A percentile compares a stretch with the other conserved stretches of the same genome.
Evolutionary conservation across 495 filamentous ascomycete species (phyloP).

Genomic region (Pseudoneurospora amorphoporcata): DNA sequence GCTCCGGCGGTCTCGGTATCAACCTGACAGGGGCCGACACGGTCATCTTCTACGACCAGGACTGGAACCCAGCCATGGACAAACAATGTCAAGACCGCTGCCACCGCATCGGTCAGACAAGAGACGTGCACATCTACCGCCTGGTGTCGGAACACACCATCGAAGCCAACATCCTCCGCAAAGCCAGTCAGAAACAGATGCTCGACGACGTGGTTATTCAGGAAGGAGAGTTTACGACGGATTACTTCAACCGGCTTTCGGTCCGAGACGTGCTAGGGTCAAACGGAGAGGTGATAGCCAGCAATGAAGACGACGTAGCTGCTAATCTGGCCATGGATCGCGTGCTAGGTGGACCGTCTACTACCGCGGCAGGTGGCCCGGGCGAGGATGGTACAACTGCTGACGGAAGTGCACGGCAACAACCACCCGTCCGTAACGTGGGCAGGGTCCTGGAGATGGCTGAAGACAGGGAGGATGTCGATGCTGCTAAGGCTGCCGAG

Average conservation of each 20-base stretch:
- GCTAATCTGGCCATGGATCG: conserved; percentile 78
- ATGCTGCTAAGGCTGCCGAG: conserved; percentile 76
- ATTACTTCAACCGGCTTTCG: conserved; percentile 81
- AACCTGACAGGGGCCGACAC: conserved; percentile 96
- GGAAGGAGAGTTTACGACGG: conserved; percentile 95
- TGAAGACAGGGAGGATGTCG: conserved; percentile 86
- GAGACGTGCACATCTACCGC: conserved; percentile 97
- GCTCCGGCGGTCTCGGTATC: conserved; percentile 91
- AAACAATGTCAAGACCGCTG: conserved; percentile 98
- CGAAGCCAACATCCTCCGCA: conserved; percentile 95
- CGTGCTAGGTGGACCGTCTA: conserved; percentile 49
- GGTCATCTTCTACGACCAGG: conserved; percentile 98
- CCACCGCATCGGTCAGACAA: conserved; percentile 95
- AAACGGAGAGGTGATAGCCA: conserved; percentile 41
- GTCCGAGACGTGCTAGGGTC: conserved; percentile 60
- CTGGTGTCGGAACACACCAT: conserved; percentile 97
- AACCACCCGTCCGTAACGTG: conserved; percentile 25
- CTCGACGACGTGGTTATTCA: conserved; percentile 97
- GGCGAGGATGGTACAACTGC: conserved; percentile 5
- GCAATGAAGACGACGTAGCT: conserved; percentile 49
- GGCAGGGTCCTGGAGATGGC: conserved; percentile 69
- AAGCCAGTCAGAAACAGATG: conserved; percentile 94
- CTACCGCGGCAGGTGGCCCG: not conserved
- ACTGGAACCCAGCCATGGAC: conserved; percentile 99
- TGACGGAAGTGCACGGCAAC: conserved; percentile 15